These are phyloP conservation scores for Saccharomycopsis sp. DNA, from an alignment of 805 yeast genomes.

Conservation along the genomic window DNA sequence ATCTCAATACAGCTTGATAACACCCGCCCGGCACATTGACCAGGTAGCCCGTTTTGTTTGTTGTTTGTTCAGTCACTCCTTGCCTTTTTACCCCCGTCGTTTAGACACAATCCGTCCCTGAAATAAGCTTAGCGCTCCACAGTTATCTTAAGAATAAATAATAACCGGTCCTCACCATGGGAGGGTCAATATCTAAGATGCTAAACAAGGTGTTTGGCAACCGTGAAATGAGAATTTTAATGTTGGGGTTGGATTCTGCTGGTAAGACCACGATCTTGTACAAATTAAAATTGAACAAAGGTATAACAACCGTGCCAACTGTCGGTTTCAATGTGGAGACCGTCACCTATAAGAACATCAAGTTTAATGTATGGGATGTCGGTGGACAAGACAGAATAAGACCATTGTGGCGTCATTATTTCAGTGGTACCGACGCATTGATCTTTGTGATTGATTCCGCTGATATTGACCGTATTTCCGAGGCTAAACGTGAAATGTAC, in stretches of 20 bases:
- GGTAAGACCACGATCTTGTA: slow-evolving; percentile 87
- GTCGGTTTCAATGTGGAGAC: slow-evolving; percentile 93
- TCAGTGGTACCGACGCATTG: slow-evolving; percentile 86
- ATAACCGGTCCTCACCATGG: slow-evolving; percentile 24
- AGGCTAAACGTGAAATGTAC: slow-evolving; percentile 69
- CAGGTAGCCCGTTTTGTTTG: background rate
- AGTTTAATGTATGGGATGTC: slow-evolving; percentile 89
- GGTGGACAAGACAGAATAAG: slow-evolving; percentile 94
- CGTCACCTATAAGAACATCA: slow-evolving; percentile 71
- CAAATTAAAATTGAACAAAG: slow-evolving; percentile 71
- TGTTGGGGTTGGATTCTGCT: slow-evolving; percentile 91
- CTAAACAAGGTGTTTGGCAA: slow-evolving; percentile 45
- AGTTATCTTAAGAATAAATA: too few species aligned
- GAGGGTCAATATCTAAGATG: slow-evolving; percentile 30
- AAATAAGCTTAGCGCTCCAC: too few species aligned
- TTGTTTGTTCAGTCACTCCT: background rate
- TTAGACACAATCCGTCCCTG: too few species aligned
- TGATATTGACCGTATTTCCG: slow-evolving; percentile 64
- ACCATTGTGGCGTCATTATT: slow-evolving; percentile 93
- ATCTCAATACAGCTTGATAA: background rate
- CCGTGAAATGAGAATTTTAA: slow-evolving; percentile 58
- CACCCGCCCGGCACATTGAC: background rate
- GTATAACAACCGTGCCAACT: slow-evolving; percentile 79
- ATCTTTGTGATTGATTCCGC: slow-evolving; percentile 86
- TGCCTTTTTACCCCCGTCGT: too few species aligned